phyloP scores from a whole-genome alignment of 2,329 filamentous ascomycete genomes.

The Acrocalymma vagum region DNA sequence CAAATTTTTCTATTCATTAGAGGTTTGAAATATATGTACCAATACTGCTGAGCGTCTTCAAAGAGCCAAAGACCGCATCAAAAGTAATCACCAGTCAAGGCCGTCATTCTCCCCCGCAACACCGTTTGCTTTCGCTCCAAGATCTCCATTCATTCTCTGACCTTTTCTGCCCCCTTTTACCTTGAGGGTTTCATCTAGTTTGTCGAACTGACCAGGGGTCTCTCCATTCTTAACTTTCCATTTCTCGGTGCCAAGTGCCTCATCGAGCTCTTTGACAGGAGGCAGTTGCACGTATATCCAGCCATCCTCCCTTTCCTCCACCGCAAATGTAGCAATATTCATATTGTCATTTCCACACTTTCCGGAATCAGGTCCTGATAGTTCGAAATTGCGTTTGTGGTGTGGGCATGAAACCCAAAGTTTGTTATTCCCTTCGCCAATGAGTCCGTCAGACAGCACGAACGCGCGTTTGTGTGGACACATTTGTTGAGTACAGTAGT shows the following conservation, averaged over 20 bases:
- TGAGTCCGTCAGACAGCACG: conserved; percentile 83
- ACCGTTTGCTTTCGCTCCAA: conserved; percentile 55
- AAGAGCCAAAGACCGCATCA: no score
- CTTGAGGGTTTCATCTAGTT: conserved; percentile 65
- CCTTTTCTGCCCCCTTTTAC: conserved; percentile 57
- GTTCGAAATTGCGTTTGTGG: conserved; percentile 89
- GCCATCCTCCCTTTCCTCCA: conserved; percentile 78
- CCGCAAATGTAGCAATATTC: conserved; percentile 83
- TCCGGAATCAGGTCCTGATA: conserved; percentile 71
- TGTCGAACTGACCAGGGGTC: conserved; percentile 62
- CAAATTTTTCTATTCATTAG: no score
- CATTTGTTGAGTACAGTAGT: conserved; percentile 92
- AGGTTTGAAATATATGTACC: no score
- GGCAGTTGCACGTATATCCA: conserved; percentile 83
- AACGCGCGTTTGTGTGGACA: conserved; percentile 92
- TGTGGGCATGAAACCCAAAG: conserved; percentile 89
- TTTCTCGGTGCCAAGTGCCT: conserved; percentile 76
- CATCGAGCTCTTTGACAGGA: conserved; percentile 81
- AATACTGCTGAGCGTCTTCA: no score
- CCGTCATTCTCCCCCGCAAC: conserved; percentile 53
- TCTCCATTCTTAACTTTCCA: conserved; percentile 85
- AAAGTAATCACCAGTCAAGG: conserved; percentile 56
- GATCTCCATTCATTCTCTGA: conserved; percentile 55
- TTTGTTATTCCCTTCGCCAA: conserved; percentile 73
- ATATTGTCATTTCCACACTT: conserved; percentile 78